phyloP scores from a whole-genome alignment of 805 yeast species.

The Hanseniaspora pseudoguilliermondii region DNA sequence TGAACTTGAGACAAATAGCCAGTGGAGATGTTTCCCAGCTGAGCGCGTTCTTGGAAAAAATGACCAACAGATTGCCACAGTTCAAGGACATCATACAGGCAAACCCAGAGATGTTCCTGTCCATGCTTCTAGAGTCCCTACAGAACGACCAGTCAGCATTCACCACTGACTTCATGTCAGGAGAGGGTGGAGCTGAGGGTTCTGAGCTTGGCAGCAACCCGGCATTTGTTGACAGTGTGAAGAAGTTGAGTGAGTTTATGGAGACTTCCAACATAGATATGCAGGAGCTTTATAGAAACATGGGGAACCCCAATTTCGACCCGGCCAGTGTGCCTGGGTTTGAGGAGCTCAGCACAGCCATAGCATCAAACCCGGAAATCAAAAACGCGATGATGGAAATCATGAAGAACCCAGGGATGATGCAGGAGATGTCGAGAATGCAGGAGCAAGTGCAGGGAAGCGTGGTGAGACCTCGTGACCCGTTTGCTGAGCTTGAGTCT shows the following conservation, averaged over 20 bases:
- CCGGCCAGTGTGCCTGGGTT: conserved; percentile 8
- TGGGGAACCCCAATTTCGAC: conserved; percentile 6
- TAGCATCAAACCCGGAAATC: conserved; percentile 2
- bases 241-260: neutral
- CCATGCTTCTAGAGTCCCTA: conserved; percentile 50
- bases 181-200: neutral
- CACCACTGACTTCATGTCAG: conserved; percentile 22
- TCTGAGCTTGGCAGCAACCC: neutral
- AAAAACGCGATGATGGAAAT: conserved; percentile 3
- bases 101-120: conserved; percentile 82
- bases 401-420: conserved; percentile 3
- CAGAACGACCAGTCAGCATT: conserved; percentile 41
- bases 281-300: neutral
- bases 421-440: neutral
- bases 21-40: conserved; percentile 80
- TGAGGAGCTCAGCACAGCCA: conserved; percentile 3
- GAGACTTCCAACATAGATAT: neutral
- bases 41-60: conserved; percentile 68
- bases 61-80: conserved; percentile 73
- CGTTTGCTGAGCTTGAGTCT: conserved; percentile 34
- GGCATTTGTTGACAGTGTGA: neutral
- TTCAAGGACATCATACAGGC: conserved; percentile 64
- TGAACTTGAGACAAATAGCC: conserved; percentile 60
- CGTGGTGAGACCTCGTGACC: conserved; percentile 22
- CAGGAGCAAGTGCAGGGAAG: conserved; percentile 32